Base-by-base conservation (phyloP, 2,329 filamentous ascomycete species). In the Emmonsiellopsis sp. region DNA sequence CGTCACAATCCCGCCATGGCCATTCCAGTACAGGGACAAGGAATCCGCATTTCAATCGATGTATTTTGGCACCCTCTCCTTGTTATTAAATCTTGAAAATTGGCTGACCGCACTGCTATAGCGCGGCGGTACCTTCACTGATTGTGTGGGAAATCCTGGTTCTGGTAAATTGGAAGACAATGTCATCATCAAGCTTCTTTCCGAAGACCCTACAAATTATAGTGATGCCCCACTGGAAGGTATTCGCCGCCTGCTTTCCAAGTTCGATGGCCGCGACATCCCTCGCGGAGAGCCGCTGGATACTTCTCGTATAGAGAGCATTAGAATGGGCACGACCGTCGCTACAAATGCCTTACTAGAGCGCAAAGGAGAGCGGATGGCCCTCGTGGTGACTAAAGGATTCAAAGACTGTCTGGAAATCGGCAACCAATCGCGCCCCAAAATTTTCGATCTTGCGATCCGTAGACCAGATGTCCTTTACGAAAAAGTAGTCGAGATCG, bases 291-390 rank as follows among this genome's bases (percentile, higher is more conserved):
- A 90, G 66, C 76, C 86, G 1, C 75, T 95, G 7, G 89, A 95
- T 68, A 95, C 90, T 1, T 81, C 83, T 15, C 74, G 84, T 64
- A 94, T 96, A 61, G 88, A 93, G 61, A 90, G 87, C 53, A 95
- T 96, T 67, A 85, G 91, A 47, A 96, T 96, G 91, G 91, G 91
- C 44, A 96, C 91, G 1, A 96, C 91, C 0, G 90, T 96, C 10
- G 91, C 91, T 8, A 96, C 91, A 0, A 96, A 96, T 68, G 91
- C 91, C 0, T 72, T 96, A 53, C 77, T 96, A 2, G 91, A 96
- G 70, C 78, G 91, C 54, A 95, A 95, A 70, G 91, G 91, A 47
- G 90, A 95, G 72, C 83, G 82, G 61, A 92, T 93, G 65, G 90
- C 88, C 11, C 79, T 96, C 70, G 82, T 95, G 1, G 88, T 94